A percentile compares a stretch with the other conserved stretches of the same genome.
phyloP scores from a whole-genome alignment of 2,329 filamentous ascomycete genomes.

The Leptographium galeiforme region DNA sequence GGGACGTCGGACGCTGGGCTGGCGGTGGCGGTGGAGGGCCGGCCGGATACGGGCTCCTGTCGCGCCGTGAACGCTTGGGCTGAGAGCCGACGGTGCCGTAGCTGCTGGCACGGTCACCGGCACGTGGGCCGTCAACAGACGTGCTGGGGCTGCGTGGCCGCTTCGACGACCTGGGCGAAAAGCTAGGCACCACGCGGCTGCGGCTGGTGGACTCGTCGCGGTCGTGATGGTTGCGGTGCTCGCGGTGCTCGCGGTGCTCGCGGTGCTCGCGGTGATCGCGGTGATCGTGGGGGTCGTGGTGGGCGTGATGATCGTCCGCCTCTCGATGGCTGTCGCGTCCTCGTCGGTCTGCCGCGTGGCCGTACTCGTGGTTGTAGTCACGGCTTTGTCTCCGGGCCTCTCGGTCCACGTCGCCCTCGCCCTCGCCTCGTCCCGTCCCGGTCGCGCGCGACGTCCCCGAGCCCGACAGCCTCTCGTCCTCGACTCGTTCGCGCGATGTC shows the following conservation, averaged over 20 bases:
- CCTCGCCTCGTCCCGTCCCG: neutral
- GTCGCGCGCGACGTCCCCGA: neutral
- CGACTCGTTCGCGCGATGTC: slow-evolving; percentile 19
- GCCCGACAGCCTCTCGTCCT: slow-evolving; percentile 8
- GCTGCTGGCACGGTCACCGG: neutral
- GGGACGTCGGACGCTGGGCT: neutral
- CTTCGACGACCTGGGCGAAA: slow-evolving; percentile 9
- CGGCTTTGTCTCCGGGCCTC: neutral
- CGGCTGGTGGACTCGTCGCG: neutral
- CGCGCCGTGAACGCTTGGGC: slow-evolving; percentile 7
- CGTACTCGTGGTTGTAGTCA: slow-evolving; percentile 7
- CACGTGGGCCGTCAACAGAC: slow-evolving; percentile 4
- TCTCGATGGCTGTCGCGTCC: neutral
- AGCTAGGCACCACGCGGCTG: neutral
- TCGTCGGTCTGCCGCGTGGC: slow-evolving; percentile 12
- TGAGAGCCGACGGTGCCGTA: slow-evolving; percentile 5
- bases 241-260: neutral
- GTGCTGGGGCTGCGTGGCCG: slow-evolving; percentile 17
- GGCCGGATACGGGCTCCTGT: slow-evolving; percentile 3
- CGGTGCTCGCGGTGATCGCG: slow-evolving; percentile 20
- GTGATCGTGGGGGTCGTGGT: slow-evolving; percentile 19
- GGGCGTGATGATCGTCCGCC: slow-evolving; percentile 8
- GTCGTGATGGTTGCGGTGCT: neutral
- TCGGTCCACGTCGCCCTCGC: slow-evolving; percentile 4
- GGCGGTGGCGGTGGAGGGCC: slow-evolving; percentile 2